Percentiles rank a stretch among this genome's conserved stretches.
Evolutionary conservation across 108 stramenopile species (phyloP).

Genomic region (Asterionellopsis glacialis): DNA sequence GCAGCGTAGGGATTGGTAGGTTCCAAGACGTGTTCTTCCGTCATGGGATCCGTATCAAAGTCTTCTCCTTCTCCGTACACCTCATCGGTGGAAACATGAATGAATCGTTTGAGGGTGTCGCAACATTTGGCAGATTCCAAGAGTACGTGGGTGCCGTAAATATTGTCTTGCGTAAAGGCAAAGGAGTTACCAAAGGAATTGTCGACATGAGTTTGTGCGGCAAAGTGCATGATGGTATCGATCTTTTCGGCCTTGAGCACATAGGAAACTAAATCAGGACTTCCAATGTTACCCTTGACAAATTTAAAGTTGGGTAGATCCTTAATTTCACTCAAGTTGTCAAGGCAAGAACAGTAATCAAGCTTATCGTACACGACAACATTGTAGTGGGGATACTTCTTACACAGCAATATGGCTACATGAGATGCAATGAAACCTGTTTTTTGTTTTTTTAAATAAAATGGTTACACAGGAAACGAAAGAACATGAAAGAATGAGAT

Average conservation of each 20-base stretch:
- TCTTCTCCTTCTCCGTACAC: constrained; percentile 97
- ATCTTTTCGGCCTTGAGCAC: constrained; percentile 91
- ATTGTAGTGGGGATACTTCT: constrained; percentile 97
- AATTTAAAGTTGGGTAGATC: constrained; percentile 94
- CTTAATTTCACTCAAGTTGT: constrained; percentile 83
- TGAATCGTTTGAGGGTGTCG: constrained; percentile 80
- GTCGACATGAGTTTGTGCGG: constrained; percentile 98
- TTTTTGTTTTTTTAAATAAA: too few relatives aligned
- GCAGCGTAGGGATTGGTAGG: constrained; percentile 99
- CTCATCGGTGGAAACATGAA: constrained; percentile 98
- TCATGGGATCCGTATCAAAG: constrained; percentile 92
- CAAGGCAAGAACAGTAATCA: constrained; percentile 97
- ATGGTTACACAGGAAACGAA: too few relatives aligned
- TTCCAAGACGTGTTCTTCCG: constrained; percentile 93
- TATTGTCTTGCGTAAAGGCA: constrained; percentile 97
- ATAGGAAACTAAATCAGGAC: constrained; percentile 91
- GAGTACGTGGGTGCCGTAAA: constrained; percentile 97
- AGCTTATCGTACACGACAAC: constrained; percentile 94
- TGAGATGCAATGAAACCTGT: constrained; percentile 92
- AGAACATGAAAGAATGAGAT: too few relatives aligned
- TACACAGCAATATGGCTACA: constrained; percentile 89
- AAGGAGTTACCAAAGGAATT: constrained; percentile 99
- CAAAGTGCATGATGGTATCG: constrained; percentile 99
- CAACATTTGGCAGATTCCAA: constrained; percentile 94
- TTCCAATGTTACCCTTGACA: constrained; percentile 95